Evolutionary conservation across 495 filamentous ascomycete genomes (phyloP).

Genomic region (Aspergillus conjunctus): DNA sequence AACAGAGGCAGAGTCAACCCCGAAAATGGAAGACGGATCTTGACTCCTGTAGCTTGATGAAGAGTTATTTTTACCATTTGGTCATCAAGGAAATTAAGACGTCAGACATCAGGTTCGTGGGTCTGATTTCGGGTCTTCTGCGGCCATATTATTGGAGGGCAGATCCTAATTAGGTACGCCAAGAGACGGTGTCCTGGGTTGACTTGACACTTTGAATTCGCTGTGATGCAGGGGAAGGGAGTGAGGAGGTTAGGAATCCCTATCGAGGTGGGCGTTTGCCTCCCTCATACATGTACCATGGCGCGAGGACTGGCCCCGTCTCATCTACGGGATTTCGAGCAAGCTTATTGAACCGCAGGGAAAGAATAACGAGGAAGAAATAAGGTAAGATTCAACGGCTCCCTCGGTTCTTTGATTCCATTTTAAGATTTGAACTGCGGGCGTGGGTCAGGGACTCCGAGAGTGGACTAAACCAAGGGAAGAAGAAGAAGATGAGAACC

Average conservation of each 20-base stretch:
- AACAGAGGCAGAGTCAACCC: no score
- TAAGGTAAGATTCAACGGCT: not conserved
- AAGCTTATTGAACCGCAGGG: no score
- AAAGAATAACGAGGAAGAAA: not conserved
- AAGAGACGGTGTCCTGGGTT: not conserved
- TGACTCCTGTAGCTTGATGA: no score
- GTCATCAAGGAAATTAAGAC: not conserved
- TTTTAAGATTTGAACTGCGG: not conserved
- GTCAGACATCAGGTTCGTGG: not conserved
- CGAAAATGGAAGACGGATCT: no score
- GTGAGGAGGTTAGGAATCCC: not conserved
- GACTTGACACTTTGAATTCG: not conserved
- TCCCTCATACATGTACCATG: no score
- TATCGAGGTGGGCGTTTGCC: not conserved
- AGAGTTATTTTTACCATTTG: no score
- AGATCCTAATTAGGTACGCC: not conserved
- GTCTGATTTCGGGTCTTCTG: not conserved
- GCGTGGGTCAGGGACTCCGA: conserved; percentile 20
- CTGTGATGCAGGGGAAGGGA: not conserved
- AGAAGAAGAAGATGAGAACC: conserved; percentile 6
- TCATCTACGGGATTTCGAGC: no score
- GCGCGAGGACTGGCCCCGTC: no score
- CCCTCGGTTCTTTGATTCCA: not conserved
- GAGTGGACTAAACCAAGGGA: not conserved
- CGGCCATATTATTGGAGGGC: not conserved